Percentiles rank a stretch among this genome's conserved stretches.
Conservation (phyloP, 2,329 filamentous ascomycete species). For the Neopestalotiopsis sp. region DNA sequence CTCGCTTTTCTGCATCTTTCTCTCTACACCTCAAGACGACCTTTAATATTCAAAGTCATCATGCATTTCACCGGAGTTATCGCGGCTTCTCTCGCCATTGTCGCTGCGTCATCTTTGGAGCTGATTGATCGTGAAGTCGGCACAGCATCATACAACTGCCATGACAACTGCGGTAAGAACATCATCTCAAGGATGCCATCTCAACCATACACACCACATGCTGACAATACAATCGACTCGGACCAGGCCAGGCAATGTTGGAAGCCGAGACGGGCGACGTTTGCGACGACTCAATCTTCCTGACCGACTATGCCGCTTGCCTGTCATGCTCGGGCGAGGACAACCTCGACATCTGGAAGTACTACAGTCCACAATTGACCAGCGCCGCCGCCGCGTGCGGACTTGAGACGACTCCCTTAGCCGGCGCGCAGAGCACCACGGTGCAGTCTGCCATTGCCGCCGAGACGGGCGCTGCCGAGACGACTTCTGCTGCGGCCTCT, state of each 20-base stretch:
- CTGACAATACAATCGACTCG: background rate
- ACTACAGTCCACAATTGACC: slow-evolving; percentile 45
- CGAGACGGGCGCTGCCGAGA: background rate
- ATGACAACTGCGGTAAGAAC: slow-evolving; percentile 54
- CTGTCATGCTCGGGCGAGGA: slow-evolving; percentile 45
- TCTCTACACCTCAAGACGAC: background rate
- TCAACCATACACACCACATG: too few relatives aligned
- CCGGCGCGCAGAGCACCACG: background rate
- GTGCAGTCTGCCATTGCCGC: slow-evolving; percentile 7
- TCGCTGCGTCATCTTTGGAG: background rate
- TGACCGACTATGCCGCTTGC: slow-evolving; percentile 47
- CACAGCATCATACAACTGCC: slow-evolving; percentile 51
- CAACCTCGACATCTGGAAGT: slow-evolving; percentile 49
- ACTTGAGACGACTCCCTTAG: slow-evolving; percentile 3
- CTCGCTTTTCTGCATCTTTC: background rate
- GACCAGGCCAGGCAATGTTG: slow-evolving; percentile 39
- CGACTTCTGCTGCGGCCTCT: background rate
- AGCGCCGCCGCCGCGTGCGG: slow-evolving; percentile 30
- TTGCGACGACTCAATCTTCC: slow-evolving; percentile 47
- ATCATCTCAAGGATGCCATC: too few relatives aligned
- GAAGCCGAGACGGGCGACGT: slow-evolving; percentile 39
- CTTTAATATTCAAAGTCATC: background rate
- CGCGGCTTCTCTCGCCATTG: background rate
- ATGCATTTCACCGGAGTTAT: background rate
- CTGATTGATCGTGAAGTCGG: slow-evolving; percentile 39